A percentile compares a stretch with the other conserved stretches of the same genome.
These are phyloP conservation scores for Cordyceps cicadae DNA, from an alignment of 2,329 filamentous ascomycete genomes.

Conservation along the genomic window DNA sequence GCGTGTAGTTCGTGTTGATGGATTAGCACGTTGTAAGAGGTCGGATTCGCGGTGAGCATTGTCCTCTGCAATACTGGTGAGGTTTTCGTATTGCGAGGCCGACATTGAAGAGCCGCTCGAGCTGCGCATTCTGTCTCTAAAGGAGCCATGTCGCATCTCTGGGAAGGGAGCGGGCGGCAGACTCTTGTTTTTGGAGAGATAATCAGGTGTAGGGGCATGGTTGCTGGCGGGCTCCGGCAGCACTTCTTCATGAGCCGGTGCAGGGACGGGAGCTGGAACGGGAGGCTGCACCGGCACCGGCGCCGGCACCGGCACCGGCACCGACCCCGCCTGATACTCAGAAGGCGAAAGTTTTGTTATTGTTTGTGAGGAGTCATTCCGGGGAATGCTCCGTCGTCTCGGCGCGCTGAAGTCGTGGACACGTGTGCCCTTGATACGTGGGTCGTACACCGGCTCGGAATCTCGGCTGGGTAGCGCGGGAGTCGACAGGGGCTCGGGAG, in stretches of 20 bases:
- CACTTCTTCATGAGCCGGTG: background rate
- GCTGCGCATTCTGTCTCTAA: background rate
- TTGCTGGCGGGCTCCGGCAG: background rate
- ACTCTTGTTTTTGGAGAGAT: background rate
- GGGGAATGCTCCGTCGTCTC: conserved; percentile 23
- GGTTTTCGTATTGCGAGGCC: background rate
- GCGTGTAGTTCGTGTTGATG: conserved; percentile 27
- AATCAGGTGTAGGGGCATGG: background rate
- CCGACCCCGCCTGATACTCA: background rate
- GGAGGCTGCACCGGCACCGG: background rate
- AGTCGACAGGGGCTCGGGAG: conserved; percentile 29
- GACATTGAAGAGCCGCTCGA: conserved; percentile 11
- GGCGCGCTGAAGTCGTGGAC: conserved; percentile 53
- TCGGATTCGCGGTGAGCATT: conserved; percentile 1
- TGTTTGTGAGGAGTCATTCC: background rate
- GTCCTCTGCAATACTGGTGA: conserved; percentile 1
- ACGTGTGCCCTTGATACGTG: conserved; percentile 47
- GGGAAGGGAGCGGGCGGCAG: background rate
- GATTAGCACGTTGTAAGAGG: background rate
- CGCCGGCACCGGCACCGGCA: background rate
- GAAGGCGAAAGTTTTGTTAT: background rate
- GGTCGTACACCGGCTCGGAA: conserved; percentile 40
- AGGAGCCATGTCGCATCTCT: background rate
- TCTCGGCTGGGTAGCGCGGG: conserved; percentile 24
- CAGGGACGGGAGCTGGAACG: background rate